Conservation (phyloP, 257 asterid genomes). For the Solanum arcanum region DNA sequence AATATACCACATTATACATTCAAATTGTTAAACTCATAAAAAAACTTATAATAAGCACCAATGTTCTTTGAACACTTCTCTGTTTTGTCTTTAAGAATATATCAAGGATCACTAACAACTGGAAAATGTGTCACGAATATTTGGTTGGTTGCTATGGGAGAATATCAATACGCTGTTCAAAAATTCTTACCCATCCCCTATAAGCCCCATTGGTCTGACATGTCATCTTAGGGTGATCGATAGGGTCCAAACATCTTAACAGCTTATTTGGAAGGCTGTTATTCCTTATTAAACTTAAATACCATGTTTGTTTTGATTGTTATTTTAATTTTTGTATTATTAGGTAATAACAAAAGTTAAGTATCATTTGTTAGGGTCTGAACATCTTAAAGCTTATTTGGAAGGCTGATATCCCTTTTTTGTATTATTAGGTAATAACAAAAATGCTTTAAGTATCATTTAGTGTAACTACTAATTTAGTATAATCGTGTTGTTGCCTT, state of each 20-base stretch:
- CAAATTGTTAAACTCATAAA: background rate
- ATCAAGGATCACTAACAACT: background rate
- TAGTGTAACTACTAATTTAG: background rate
- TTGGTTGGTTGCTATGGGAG: background rate
- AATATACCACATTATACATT: background rate
- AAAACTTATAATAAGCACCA: background rate
- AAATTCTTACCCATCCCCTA: background rate
- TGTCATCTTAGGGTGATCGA: background rate
- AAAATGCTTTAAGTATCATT: background rate
- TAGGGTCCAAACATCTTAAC: background rate
- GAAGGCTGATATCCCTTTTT: background rate
- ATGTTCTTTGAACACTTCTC: background rate
- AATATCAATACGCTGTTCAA: slow-evolving; percentile 1
- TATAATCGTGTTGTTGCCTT: background rate
- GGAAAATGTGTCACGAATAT: background rate
- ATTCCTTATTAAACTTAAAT: background rate
- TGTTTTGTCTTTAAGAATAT: background rate
- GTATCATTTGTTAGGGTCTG: background rate
- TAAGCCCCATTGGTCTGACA: background rate
- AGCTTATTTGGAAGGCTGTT: background rate
- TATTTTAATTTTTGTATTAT: background rate
- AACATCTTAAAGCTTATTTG: background rate
- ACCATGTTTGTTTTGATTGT: background rate
- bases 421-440: background rate
- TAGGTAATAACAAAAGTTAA: background rate